Percentiles rank a stretch among this genome's conserved stretches.
Evolutionary conservation across 306 rosid genomes (phyloP).

Genomic region (Glycine soja): DNA sequence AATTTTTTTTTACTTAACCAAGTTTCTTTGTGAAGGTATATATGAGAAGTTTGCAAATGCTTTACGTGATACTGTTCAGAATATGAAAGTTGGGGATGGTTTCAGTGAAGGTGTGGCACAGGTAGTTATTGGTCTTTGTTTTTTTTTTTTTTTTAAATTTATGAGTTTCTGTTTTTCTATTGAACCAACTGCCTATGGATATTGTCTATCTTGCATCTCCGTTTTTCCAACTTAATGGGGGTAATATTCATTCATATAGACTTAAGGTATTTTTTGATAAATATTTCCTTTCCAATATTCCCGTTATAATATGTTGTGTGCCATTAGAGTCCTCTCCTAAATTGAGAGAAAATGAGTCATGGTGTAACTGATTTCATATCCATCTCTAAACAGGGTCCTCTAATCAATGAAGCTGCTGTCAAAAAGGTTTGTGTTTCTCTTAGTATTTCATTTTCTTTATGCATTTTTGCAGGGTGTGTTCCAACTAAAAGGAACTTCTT

Average conservation of each 20-base stretch:
- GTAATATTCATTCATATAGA: conserved; percentile 13
- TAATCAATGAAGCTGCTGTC: conserved; percentile 97
- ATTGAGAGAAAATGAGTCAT: conserved; percentile 35
- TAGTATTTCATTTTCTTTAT: conserved; percentile 38
- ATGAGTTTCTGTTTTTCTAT: conserved; percentile 17
- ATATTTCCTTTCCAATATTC: conserved; percentile 24
- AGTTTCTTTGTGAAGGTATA: conserved; percentile 63
- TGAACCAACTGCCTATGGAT: conserved; percentile 35
- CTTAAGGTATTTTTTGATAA: conserved; percentile 14
- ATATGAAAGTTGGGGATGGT: conserved; percentile 93
- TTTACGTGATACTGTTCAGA: conserved; percentile 74
- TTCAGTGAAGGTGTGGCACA: conserved; percentile 86
- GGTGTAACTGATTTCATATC: conserved; percentile 44
- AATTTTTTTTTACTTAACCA: conserved; percentile 1
- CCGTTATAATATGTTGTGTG: conserved; percentile 16
- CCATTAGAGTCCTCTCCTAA: conserved; percentile 11
- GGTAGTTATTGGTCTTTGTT: conserved; percentile 54
- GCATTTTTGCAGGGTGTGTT: conserved; percentile 27
- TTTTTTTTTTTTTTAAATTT: not conserved
- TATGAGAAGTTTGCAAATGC: conserved; percentile 85
- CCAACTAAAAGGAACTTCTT: conserved; percentile 16
- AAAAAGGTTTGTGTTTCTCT: conserved; percentile 68
- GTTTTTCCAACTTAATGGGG: not conserved
- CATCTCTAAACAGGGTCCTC: conserved; percentile 81
- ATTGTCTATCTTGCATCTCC: conserved; percentile 33